These are phyloP conservation scores for Fraxinus nigra DNA, from an alignment of 305 asterid species.

Conservation along the genomic window DNA sequence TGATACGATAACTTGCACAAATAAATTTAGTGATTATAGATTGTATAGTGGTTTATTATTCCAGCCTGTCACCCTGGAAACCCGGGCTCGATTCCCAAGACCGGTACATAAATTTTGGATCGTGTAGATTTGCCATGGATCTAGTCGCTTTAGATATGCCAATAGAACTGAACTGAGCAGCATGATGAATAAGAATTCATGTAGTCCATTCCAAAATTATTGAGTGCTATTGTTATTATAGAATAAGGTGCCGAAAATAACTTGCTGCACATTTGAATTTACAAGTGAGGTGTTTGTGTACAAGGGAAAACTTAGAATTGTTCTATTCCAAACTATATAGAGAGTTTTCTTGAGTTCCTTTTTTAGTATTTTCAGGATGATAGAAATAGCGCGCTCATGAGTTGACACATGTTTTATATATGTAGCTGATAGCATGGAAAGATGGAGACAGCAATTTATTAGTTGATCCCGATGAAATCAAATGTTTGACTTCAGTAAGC, in stretches of 20 bases:
- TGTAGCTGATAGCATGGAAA: conserved; percentile 91
- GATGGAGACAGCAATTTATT: conserved; percentile 66
- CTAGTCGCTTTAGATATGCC: neutral
- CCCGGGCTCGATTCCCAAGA: neutral
- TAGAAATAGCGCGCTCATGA: neutral
- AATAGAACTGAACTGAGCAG: neutral
- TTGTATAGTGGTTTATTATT: neutral
- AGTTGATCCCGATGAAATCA: conserved; percentile 61
- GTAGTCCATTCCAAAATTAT: neutral
- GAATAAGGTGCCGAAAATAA: neutral
- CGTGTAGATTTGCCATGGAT: neutral
- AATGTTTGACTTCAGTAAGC: conserved; percentile 51
- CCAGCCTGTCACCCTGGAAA: neutral
- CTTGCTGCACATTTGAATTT: neutral
- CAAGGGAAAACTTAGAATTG: neutral
- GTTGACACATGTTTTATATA: neutral
- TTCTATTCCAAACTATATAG: neutral
- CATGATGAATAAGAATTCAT: neutral
- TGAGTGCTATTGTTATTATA: neutral
- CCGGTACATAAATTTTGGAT: neutral
- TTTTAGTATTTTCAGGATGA: neutral
- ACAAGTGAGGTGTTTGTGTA: neutral
- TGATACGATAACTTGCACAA: neutral
- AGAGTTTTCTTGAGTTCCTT: neutral
- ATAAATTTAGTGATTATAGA: neutral